Percentiles rank a stretch among this genome's conserved stretches.
Conservation (phyloP, 2,329 filamentous ascomycete genomes). For the Arthrobotrys pseudoclavata region DNA sequence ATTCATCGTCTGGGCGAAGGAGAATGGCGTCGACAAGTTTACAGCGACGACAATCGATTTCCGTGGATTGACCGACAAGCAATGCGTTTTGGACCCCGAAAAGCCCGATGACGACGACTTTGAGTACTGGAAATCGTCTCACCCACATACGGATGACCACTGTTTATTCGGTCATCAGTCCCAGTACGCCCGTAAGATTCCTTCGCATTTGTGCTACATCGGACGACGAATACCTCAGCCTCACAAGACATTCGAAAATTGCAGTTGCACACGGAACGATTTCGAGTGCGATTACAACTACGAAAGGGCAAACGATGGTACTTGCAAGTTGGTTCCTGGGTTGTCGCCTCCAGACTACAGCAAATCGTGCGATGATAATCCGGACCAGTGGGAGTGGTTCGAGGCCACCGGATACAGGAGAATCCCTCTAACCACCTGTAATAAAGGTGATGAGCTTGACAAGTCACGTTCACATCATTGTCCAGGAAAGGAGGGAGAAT, state of each 20-base stretch:
- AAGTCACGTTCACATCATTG: constrained; percentile 76
- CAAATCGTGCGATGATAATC: constrained; percentile 73
- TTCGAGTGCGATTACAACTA: constrained; percentile 99
- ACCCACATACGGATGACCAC: constrained; percentile 81
- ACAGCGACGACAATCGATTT: constrained; percentile 88
- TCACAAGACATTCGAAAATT: constrained; percentile 79
- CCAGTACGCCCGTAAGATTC: constrained; percentile 90
- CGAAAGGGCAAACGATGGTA: constrained; percentile 80
- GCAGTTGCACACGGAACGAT: constrained; percentile 84
- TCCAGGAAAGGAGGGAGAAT: constrained; percentile 85
- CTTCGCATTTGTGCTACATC: constrained; percentile 84
- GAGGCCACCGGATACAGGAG: constrained; percentile 88
- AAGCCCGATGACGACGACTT: constrained; percentile 77
- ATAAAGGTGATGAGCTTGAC: constrained; percentile 80
- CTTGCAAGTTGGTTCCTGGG: constrained; percentile 82
- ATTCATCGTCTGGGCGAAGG: constrained; percentile 87
- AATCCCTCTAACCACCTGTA: constrained; percentile 89
- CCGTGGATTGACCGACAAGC: constrained; percentile 78
- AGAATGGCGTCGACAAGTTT: constrained; percentile 73
- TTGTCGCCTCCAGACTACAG: constrained; percentile 75
- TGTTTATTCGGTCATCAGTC: constrained; percentile 94
- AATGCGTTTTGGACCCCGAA: constrained; percentile 74
- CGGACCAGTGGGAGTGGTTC: constrained; percentile 81
- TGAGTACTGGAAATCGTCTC: constrained; percentile 86
- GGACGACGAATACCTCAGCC: constrained; percentile 78